Evolutionary conservation across 129 eudicot species (phyloP).

Genomic region (Arctium lappa): DNA sequence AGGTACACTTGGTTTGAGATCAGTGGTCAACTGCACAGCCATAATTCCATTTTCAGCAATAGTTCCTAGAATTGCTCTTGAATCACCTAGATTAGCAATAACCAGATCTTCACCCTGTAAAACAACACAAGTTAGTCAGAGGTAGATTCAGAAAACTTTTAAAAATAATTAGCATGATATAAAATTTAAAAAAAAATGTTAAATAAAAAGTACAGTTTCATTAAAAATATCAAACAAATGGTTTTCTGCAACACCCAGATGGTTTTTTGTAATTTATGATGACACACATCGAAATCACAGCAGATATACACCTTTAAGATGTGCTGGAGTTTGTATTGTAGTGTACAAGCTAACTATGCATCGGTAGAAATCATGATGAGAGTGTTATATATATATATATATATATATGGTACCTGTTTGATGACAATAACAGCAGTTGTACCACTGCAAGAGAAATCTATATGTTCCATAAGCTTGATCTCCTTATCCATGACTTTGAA

Average conservation of each 20-base stretch:
- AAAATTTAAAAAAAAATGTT: background rate
- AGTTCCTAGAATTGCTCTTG: constrained; percentile 83
- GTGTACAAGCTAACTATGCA: background rate
- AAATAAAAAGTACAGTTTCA: background rate
- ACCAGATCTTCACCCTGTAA: constrained; percentile 53
- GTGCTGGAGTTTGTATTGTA: background rate
- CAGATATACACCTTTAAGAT: background rate
- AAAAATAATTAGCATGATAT: background rate
- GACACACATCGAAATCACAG: background rate
- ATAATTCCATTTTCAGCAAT: constrained; percentile 55
- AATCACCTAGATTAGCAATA: constrained; percentile 89
- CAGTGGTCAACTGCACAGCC: constrained; percentile 77
- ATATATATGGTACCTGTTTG: constrained; percentile 51
- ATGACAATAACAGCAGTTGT: constrained; percentile 77
- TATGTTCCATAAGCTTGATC: constrained; percentile 50
- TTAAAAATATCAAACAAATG: background rate
- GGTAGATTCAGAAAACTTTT: background rate
- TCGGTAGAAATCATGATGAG: background rate
- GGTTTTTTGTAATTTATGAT: too few relatives aligned
- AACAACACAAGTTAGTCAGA: background rate
- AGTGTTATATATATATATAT: background rate
- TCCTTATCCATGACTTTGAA: constrained; percentile 81
- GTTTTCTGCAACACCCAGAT: too few relatives aligned
- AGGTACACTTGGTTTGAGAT: constrained; percentile 77
- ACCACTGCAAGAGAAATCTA: constrained; percentile 78